Evolutionary conservation across 2,329 filamentous ascomycete genomes (phyloP), one percentile per base, ranked within the genome.

Genomic region (Aspergillus sp.): DNA sequence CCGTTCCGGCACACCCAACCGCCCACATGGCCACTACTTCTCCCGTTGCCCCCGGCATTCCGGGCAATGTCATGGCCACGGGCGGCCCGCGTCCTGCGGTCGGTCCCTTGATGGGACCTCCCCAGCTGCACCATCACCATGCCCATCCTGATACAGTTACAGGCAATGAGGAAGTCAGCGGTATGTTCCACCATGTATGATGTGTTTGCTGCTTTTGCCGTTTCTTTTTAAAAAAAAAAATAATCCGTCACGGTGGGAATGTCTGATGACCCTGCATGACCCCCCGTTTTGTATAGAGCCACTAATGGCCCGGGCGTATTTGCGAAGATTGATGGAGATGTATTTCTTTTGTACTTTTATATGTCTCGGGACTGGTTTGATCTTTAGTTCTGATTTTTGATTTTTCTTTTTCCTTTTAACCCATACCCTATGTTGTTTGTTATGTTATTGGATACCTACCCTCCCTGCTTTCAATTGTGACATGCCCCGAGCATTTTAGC

Each of bases 111-210:
- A 86, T 90, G 81, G 81, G 83, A 57, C 74, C 73, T 43, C 70
- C 75, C 44, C 78, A 80, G 64, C 71, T 83, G 61, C 88, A 93
- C 70, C 90, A 89, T 68, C 82, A 90, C 68, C 82, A 88, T 63
- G 77, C 78, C 51, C 83, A 86, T 61, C 76, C 78, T 46, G 85
- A 87, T 65, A 84, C 81, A 64, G 77, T 73, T 64, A 76, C 62
- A 44, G 59, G 60, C 42, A 61, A 66, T 48, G 86, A 90, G 63
- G 89, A 83, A 68, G 78, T 93, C 81, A 90, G 90, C 83, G 90
- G 90, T 95, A 95, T 94, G 90, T 95, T 90, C 78, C 85, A 89
- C 79, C 87, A 90, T 77, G 88, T 93, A 84, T 93, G 82, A 88
- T 60, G 46, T 49, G 43, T 50, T 52, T 47, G 38, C 44, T 47